Base-by-base conservation (phyloP, 805 yeast species). In the Monosporozyma yasuniensis region DNA sequence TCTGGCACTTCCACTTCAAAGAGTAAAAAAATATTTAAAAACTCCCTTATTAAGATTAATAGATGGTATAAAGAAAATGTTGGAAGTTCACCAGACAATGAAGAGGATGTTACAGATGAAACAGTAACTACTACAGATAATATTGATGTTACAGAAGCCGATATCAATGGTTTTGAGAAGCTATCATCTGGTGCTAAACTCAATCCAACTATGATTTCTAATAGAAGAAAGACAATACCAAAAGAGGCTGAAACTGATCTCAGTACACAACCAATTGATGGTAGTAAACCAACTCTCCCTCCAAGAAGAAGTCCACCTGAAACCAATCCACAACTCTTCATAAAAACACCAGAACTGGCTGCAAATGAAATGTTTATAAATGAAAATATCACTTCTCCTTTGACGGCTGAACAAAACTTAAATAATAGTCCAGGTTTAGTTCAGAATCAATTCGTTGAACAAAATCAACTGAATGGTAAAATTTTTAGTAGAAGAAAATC, bases 11-110 rank as follows among this genome's bases (percentile, higher is more conserved):
- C 48, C 7, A 27, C 43, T 7, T 25, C 57, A 1, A 61, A 61
- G 10, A 60, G 72, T 2, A 69, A 67, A 49, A 72, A 68, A 46
- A 68, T 71, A 3, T 61, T 76, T 14, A 60, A 76, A 4, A 67
- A 64, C 42, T 74, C 87, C 0, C 66, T 82, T 44, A 76, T 73
- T 51, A 84, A 79, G 57, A 63, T 85, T 7, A 86, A 85, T 1
- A 81, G 77, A 53, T 83, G 91, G 87, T 84, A 84, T 56, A 74
- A 73, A 48, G 66, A 63, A 16, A 53, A 53, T 19, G 61, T 61
- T 2, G 25, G 38, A 9, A 46, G 45, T 14, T 35, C 39, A 5
- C 11, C 21, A 35, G 44, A 44, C 5, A 39, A 47, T 32, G 50
- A 48, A 11, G 46, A 50, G 18, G 7, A 9, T 10, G 25, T 25